Percentiles rank a stretch among this genome's conserved stretches.
Evolutionary conservation across 2,329 filamentous ascomycete genomes (phyloP).

Genomic region (Penicillium polonicum): DNA sequence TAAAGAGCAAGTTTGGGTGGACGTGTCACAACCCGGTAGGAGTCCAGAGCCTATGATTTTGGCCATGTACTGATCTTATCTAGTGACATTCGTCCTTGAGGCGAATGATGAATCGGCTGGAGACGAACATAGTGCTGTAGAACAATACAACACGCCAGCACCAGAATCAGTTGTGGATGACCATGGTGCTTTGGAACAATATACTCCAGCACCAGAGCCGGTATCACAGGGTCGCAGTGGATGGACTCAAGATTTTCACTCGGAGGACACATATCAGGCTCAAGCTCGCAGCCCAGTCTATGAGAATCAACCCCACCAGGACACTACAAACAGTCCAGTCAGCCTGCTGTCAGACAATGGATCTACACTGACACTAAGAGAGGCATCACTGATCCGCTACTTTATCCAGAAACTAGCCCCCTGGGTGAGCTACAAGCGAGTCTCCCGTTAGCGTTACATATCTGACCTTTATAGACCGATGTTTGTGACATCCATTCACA

Average conservation of each 20-base stretch:
- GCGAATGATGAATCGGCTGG: constrained; percentile 17
- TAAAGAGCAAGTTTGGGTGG: constrained; percentile 33
- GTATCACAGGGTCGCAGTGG: neutral
- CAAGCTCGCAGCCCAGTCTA: neutral
- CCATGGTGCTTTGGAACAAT: neutral
- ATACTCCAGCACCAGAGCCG: neutral
- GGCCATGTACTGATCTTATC: neutral
- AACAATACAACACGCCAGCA: neutral
- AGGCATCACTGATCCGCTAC: constrained; percentile 35
- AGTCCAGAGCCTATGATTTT: neutral
- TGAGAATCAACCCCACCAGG: neutral
- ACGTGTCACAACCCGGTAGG: constrained; percentile 30
- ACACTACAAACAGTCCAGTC: constrained; percentile 12
- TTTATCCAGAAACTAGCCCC: constrained; percentile 38
- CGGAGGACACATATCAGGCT: neutral
- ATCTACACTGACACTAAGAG: constrained; percentile 26
- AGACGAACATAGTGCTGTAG: neutral
- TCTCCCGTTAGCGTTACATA: neutral
- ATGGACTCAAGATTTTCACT: neutral
- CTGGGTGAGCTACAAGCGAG: constrained; percentile 26
- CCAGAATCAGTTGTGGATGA: neutral
- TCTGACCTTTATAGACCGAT: constrained; percentile 29
- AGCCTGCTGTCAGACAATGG: constrained; percentile 11
- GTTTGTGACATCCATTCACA: constrained; percentile 37
- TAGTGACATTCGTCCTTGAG: constrained; percentile 33